Conservation (phyloP, 2,329 filamentous ascomycete species). For the Bisporella sp. region DNA sequence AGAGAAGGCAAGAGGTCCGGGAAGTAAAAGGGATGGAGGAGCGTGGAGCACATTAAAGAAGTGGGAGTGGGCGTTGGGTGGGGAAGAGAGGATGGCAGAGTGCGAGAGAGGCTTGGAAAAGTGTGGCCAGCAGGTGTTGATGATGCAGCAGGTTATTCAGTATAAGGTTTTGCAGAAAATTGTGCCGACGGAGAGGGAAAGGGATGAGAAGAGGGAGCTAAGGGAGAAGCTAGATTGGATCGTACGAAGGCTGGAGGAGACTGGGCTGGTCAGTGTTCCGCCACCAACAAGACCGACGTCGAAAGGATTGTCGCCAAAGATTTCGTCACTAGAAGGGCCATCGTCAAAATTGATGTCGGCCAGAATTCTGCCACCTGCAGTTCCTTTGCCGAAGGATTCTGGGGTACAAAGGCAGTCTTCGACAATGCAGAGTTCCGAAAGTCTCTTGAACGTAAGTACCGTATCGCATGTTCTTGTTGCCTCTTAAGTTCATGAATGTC, state of each 20-base stretch:
- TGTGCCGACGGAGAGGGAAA: background rate
- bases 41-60: background rate
- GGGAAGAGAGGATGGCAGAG: constrained; percentile 3
- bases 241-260: background rate
- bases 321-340: too few relatives aligned
- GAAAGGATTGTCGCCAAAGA: background rate
- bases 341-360: too few relatives aligned
- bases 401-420: too few relatives aligned
- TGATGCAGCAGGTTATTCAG: constrained; percentile 4
- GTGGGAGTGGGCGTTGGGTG: background rate
- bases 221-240: constrained; percentile 1
- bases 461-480: too few relatives aligned
- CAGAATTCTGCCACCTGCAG: too few relatives aligned
- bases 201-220: constrained; percentile 1
- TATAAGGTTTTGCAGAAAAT: background rate
- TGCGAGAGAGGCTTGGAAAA: background rate
- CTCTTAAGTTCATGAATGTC: too few relatives aligned
- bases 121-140: constrained; percentile 3
- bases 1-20: too few relatives aligned
- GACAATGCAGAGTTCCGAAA: too few relatives aligned
- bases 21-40: too few relatives aligned
- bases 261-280: background rate
- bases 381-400: too few relatives aligned
- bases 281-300: background rate
- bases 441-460: too few relatives aligned